A percentile compares a stretch with the other conserved stretches of the same genome.
Evolutionary conservation across 2,329 filamentous ascomycete genomes (phyloP).

Genomic region (Trichophyton mentagrophytes): DNA sequence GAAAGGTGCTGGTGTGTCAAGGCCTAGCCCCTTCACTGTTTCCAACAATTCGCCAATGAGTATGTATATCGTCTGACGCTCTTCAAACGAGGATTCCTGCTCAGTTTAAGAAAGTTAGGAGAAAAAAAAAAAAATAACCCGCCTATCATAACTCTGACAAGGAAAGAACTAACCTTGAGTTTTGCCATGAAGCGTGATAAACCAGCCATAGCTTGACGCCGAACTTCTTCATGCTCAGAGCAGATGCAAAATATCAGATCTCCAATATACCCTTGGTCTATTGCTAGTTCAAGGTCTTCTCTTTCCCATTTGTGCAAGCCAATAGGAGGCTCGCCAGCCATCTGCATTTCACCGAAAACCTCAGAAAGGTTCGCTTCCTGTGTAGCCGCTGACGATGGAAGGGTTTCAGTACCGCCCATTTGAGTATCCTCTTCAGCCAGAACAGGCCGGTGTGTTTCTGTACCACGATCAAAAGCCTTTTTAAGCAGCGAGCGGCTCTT

Average conservation of each 20-base stretch:
- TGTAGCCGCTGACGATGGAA: background rate
- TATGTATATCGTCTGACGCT: slow-evolving; percentile 66
- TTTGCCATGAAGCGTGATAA: slow-evolving; percentile 35
- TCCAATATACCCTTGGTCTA: slow-evolving; percentile 63
- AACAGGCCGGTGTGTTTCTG: slow-evolving; percentile 8
- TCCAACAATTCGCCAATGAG: slow-evolving; percentile 70
- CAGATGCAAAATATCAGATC: slow-evolving; percentile 62
- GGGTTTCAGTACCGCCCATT: background rate
- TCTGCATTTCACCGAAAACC: slow-evolving; percentile 40
- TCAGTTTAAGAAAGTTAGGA: slow-evolving; percentile 1
- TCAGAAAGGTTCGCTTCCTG: slow-evolving; percentile 32
- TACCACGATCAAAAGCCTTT: slow-evolving; percentile 26
- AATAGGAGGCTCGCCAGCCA: slow-evolving; percentile 31
- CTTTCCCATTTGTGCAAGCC: slow-evolving; percentile 52
- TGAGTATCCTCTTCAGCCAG: slow-evolving; percentile 10
- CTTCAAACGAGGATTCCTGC: slow-evolving; percentile 57
- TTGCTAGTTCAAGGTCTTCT: slow-evolving; percentile 63
- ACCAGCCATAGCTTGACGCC: slow-evolving; percentile 52
- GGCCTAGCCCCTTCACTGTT: slow-evolving; percentile 48
- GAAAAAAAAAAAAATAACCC: background rate
- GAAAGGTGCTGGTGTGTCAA: slow-evolving; percentile 52
- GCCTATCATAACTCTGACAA: background rate
- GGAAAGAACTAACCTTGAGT: slow-evolving; percentile 29
- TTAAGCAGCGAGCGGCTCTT: slow-evolving; percentile 24
- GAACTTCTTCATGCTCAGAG: slow-evolving; percentile 61